A percentile compares a stretch with the other conserved stretches of the same genome.
Conservation (phyloP, 148 eudicot genomes). For the Rhododendron ovatum region DNA sequence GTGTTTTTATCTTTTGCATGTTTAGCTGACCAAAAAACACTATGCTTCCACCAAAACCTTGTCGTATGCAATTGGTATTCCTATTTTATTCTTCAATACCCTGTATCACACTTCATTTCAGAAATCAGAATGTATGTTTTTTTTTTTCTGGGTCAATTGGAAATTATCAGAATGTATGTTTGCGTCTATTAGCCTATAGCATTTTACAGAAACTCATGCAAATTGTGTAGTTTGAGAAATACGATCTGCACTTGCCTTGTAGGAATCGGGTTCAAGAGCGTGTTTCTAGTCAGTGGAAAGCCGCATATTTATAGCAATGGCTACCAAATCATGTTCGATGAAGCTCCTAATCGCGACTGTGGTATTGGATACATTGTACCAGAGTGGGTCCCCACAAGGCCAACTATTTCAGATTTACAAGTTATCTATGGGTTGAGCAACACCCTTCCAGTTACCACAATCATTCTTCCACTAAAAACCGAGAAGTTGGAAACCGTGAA, state of each 20-base stretch:
- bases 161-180: too few species aligned
- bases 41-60: too few species aligned
- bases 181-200: background rate
- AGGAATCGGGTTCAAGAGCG: background rate
- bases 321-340: slow-evolving; percentile 39
- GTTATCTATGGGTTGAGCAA: slow-evolving; percentile 19
- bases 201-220: background rate
- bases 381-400: slow-evolving; percentile 31
- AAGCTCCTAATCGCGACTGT: slow-evolving; percentile 33
- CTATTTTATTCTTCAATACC: too few species aligned
- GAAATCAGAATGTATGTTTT: background rate
- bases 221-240: slow-evolving; percentile 24
- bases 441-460: slow-evolving; percentile 25
- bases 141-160: background rate
- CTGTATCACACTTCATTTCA: background rate
- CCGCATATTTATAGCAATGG: slow-evolving; percentile 37
- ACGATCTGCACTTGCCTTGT: slow-evolving; percentile 19
- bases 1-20: background rate
- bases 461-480: slow-evolving; percentile 41
- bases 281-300: too few species aligned
- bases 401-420: slow-evolving; percentile 27
- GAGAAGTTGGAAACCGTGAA: slow-evolving; percentile 23
- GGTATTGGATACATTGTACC: slow-evolving; percentile 45
- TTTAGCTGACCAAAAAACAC: too few species aligned
- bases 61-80: background rate